These are phyloP conservation scores for Trametopsis cervina DNA, from an alignment of 768 basidiomycete species.

Conservation along the genomic window DNA sequence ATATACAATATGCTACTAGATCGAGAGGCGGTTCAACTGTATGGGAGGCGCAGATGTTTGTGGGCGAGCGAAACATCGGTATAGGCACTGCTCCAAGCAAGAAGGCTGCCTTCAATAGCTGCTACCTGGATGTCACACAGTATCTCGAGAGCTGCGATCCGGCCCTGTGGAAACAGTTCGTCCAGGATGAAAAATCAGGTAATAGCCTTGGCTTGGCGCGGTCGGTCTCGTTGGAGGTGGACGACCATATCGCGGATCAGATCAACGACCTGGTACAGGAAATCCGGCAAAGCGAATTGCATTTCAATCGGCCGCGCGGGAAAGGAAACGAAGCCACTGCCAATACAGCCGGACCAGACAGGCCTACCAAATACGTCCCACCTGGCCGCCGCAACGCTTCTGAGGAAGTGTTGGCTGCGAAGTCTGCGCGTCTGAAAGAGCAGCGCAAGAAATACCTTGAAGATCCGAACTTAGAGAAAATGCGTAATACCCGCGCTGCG, in stretches of 20 bases:
- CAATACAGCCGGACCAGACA: constrained; percentile 3
- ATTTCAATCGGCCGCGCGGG: constrained; percentile 51
- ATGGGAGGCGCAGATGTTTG: constrained; percentile 75
- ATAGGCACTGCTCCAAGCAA: constrained; percentile 65
- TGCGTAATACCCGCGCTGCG: constrained; percentile 58
- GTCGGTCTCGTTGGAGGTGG: constrained; percentile 59
- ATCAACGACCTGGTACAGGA: constrained; percentile 66
- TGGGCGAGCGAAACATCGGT: constrained; percentile 77
- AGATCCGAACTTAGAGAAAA: constrained; percentile 52
- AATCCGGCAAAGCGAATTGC: constrained; percentile 56
- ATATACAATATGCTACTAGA: constrained; percentile 45
- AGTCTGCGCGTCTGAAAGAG: constrained; percentile 50
- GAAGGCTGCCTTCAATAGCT: constrained; percentile 62
- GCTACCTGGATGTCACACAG: constrained; percentile 81
- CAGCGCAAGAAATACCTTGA: constrained; percentile 52
- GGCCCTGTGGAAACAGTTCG: constrained; percentile 69
- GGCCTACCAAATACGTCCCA: constrained; percentile 9
- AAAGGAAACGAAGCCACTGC: constrained; percentile 2
- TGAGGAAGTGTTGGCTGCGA: constrained; percentile 30
- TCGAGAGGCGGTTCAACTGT: constrained; percentile 16
- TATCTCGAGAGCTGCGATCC: constrained; percentile 85
- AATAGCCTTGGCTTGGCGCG: constrained; percentile 68
- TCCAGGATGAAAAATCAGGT: constrained; percentile 52
- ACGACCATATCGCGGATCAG: constrained; percentile 55
- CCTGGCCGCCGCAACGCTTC: constrained; percentile 24